phyloP scores from a whole-genome alignment of 257 asterid species.

The Leptodermis oblonga region DNA sequence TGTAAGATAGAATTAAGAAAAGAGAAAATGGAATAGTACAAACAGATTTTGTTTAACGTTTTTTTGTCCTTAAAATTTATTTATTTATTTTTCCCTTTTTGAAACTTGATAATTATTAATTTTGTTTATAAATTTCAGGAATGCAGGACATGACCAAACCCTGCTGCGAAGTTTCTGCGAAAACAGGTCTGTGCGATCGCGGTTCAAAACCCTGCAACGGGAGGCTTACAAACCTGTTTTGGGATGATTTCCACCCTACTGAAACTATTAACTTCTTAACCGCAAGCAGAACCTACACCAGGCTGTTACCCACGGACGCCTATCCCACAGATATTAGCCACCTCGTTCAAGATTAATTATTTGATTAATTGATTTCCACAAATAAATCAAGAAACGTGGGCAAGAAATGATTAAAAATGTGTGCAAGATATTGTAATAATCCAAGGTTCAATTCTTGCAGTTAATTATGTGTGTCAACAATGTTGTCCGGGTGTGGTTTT shows the following conservation, averaged over 20 bases:
- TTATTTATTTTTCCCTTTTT: no score
- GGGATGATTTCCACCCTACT: conserved; percentile 40
- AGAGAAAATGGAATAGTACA: no score
- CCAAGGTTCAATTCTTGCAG: no score
- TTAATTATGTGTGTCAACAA: no score
- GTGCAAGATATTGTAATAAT: background rate
- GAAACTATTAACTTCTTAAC: conserved; percentile 6
- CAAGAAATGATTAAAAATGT: no score
- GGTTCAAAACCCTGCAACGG: conserved; percentile 25
- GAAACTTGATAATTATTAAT: background rate
- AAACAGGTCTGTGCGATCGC: conserved; percentile 19
- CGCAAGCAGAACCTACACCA: conserved; percentile 30
- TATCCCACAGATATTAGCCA: conserved; percentile 33
- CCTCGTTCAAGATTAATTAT: conserved; percentile 21
- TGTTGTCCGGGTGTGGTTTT: no score
- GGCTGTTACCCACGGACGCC: conserved; percentile 20
- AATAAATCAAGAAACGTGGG: no score
- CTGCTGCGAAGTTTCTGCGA: conserved; percentile 28
- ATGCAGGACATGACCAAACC: conserved; percentile 14
- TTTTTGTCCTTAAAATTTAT: no score
- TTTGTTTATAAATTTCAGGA: conserved; percentile 26
- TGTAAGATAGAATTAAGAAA: no score
- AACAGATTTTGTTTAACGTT: no score
- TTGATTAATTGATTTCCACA: no score
- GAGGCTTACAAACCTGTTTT: conserved; percentile 24